Evolutionary conservation across 805 yeast species (phyloP).

Genomic region (Saccharomycopsis olivae): DNA sequence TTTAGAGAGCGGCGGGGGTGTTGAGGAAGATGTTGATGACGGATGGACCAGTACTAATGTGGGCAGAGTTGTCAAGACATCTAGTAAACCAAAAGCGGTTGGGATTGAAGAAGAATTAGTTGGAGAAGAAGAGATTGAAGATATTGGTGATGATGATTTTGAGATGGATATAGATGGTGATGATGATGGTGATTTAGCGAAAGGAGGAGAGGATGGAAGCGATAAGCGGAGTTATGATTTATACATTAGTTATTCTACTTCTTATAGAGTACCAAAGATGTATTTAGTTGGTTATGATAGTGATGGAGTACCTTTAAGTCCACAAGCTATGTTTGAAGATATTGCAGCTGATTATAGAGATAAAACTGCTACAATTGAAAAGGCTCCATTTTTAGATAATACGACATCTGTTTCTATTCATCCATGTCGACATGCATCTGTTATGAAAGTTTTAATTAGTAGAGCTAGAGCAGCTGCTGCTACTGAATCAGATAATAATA

Average conservation of each 20-base stretch:
- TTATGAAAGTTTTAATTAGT: slow-evolving; percentile 80
- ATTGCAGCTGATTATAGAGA: slow-evolving; percentile 85
- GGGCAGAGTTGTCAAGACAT: background rate
- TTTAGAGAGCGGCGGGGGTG: slow-evolving; percentile 31
- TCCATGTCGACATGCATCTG: slow-evolving; percentile 92
- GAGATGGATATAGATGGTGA: slow-evolving; percentile 28
- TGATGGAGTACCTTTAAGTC: slow-evolving; percentile 77
- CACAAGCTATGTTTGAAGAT: slow-evolving; percentile 90
- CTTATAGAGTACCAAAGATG: slow-evolving; percentile 92
- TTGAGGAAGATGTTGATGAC: slow-evolving; percentile 32
- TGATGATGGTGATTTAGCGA: slow-evolving; percentile 3
- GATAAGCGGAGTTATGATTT: slow-evolving; percentile 70
- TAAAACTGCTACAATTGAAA: slow-evolving; percentile 93
- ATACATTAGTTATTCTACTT: slow-evolving; percentile 86
- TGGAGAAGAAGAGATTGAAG: slow-evolving; percentile 26
- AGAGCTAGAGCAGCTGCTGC: slow-evolving; percentile 46
- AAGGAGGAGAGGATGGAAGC: slow-evolving; percentile 11
- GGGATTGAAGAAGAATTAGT: slow-evolving; percentile 1
- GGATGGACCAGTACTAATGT: slow-evolving; percentile 29
- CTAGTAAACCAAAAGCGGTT: slow-evolving; percentile 5
- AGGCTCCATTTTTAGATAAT: slow-evolving; percentile 71
- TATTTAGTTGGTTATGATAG: slow-evolving; percentile 80
- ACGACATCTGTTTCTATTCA: slow-evolving; percentile 78
- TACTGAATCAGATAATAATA: slow-evolving; percentile 18
- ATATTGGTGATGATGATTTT: slow-evolving; percentile 38